Conservation (phyloP, 306 rosid genomes). For the Lotus japonicus region DNA sequence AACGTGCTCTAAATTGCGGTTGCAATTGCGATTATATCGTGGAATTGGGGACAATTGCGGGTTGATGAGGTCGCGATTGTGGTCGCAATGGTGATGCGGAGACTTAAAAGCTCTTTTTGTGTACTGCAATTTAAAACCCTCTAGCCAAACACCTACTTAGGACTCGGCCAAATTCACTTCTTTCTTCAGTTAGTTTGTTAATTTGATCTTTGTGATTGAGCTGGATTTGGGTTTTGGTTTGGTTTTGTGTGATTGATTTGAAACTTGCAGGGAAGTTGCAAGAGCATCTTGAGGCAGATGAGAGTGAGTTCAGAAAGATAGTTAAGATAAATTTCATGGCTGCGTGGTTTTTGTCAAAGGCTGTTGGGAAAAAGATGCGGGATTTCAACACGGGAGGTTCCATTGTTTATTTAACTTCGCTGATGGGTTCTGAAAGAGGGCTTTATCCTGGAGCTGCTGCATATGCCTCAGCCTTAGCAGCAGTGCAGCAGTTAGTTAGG, state of each 20-base stretch:
- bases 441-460: constrained; percentile 73
- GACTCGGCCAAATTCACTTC: too few relatives aligned
- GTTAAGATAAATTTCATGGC: constrained; percentile 67
- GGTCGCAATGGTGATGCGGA: too few relatives aligned
- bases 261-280: constrained; percentile 54
- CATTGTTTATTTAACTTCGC: constrained; percentile 52
- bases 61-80: too few relatives aligned
- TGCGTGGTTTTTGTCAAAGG: constrained; percentile 65
- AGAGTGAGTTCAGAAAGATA: constrained; percentile 55
- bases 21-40: too few relatives aligned
- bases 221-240: neutral
- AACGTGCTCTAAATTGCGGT: too few relatives aligned
- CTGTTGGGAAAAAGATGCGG: constrained; percentile 68
- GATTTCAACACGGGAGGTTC: constrained; percentile 73
- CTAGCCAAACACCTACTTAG: too few relatives aligned
- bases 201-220: neutral
- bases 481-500: constrained; percentile 69
- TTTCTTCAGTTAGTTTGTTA: too few relatives aligned
- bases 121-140: too few relatives aligned
- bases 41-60: too few relatives aligned
- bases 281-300: constrained; percentile 48
- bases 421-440: constrained; percentile 70
- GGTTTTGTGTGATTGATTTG: neutral
- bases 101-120: too few relatives aligned
- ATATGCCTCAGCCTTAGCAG: constrained; percentile 60